These are phyloP conservation scores for Talaromyces wortmannii DNA, from an alignment of 495 filamentous ascomycete genomes.

Conservation along the genomic window DNA sequence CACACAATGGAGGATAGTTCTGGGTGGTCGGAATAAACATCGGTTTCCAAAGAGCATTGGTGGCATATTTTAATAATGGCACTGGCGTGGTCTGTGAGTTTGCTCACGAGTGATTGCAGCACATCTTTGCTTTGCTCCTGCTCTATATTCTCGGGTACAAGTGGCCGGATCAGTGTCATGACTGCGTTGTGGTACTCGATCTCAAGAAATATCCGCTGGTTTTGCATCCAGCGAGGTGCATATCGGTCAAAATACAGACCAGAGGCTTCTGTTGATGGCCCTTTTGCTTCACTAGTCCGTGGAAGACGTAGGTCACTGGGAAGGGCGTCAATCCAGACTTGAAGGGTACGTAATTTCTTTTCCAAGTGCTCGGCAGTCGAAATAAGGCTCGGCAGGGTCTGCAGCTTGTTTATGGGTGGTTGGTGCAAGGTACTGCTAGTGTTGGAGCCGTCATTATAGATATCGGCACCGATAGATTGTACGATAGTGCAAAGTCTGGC, in stretches of 20 bases:
- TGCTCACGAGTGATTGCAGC: background rate
- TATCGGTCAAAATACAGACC: background rate
- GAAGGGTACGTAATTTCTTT: background rate
- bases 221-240: background rate
- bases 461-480: background rate
- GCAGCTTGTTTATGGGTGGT: background rate
- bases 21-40: background rate
- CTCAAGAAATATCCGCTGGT: background rate
- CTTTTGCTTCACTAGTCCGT: background rate
- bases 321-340: background rate
- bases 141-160: background rate
- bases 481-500: background rate
- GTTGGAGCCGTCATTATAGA: background rate
- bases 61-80: background rate
- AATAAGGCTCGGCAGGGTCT: background rate
- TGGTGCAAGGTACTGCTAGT: background rate
- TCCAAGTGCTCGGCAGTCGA: background rate
- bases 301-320: background rate
- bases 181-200: background rate
- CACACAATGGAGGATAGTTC: background rate
- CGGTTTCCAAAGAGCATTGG: background rate
- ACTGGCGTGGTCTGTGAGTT: background rate
- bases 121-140: background rate
- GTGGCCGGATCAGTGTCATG: background rate
- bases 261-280: background rate